Percentiles rank a stretch among this genome's conserved stretches.
These are phyloP conservation scores for Actinidia arguta DNA, from an alignment of 179 eudicot species.

Conservation along the genomic window DNA sequence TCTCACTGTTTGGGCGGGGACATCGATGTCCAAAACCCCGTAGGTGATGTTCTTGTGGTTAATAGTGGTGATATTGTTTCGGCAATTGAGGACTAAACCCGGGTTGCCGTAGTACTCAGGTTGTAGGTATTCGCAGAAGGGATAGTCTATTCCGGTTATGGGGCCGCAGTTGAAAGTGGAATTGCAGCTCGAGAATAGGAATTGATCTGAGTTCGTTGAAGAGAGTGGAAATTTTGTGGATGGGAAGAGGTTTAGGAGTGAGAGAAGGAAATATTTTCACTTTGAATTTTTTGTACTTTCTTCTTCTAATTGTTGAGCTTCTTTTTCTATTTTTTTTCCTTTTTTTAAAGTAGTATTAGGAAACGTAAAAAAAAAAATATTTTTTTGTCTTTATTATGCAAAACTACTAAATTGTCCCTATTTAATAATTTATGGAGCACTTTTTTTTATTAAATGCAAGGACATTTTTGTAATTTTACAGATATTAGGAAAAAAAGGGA, in stretches of 20 bases:
- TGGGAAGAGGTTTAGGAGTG: constrained; percentile 2
- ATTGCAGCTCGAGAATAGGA: constrained; percentile 28
- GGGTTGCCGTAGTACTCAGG: constrained; percentile 54
- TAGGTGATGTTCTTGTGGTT: constrained; percentile 26
- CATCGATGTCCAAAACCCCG: constrained; percentile 33
- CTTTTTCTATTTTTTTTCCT: too few species aligned
- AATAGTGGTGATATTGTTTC: constrained; percentile 27
- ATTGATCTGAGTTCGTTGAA: constrained; percentile 21
- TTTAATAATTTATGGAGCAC: too few species aligned
- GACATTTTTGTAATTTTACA: too few species aligned
- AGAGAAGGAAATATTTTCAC: too few species aligned
- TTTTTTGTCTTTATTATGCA: too few species aligned
- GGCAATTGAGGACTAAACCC: constrained; percentile 39
- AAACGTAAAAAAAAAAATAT: too few species aligned
- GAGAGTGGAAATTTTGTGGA: constrained; percentile 18
- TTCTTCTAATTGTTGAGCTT: too few species aligned
- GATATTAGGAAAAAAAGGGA: too few species aligned
- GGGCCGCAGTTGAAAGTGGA: constrained; percentile 40
- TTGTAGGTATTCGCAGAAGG: constrained; percentile 37
- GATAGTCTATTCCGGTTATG: constrained; percentile 44
- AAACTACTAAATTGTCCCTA: too few species aligned
- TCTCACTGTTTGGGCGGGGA: constrained; percentile 33
- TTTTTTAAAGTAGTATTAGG: too few species aligned
- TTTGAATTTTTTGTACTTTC: too few species aligned
- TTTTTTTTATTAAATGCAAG: too few species aligned